phyloP scores from a whole-genome alignment of 768 basidiomycete species.

The Tylopilus sp. region DNA sequence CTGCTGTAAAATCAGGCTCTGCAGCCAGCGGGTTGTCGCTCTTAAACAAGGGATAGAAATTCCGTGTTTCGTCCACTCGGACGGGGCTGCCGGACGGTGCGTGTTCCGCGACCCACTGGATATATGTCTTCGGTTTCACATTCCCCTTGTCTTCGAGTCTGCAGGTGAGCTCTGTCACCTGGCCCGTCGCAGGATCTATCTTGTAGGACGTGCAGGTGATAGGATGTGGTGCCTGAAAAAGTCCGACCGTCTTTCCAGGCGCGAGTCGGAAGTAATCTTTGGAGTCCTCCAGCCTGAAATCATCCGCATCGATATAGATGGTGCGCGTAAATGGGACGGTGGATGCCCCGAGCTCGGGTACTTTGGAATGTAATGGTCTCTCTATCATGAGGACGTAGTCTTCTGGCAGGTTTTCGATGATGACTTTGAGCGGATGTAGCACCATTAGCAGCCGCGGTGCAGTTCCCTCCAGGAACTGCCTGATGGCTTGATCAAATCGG shows the following conservation, averaged over 20 bases:
- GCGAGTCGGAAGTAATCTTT: constrained; percentile 97
- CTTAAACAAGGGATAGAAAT: constrained; percentile 93
- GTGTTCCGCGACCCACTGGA: constrained; percentile 96
- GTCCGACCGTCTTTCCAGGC: constrained; percentile 94
- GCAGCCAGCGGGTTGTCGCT: constrained; percentile 78
- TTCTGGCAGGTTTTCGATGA: constrained; percentile 85
- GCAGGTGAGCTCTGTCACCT: constrained; percentile 77
- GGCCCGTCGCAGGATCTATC: constrained; percentile 65
- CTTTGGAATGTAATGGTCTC: constrained; percentile 93
- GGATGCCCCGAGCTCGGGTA: constrained; percentile 80
- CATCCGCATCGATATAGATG: constrained; percentile 89
- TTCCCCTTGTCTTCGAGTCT: constrained; percentile 67
- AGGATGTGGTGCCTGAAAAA: constrained; percentile 90
- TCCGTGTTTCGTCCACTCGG: constrained; percentile 79
- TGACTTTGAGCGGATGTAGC: constrained; percentile 83
- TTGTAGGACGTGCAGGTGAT: constrained; percentile 92
- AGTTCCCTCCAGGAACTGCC: constrained; percentile 84
- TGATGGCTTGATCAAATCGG: constrained; percentile 87
- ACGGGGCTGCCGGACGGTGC: constrained; percentile 76
- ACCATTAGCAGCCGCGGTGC: constrained; percentile 92
- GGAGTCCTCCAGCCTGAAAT: constrained; percentile 89
- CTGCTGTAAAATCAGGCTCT: constrained; percentile 72
- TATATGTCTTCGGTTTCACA: constrained; percentile 88
- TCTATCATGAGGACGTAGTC: constrained; percentile 81
- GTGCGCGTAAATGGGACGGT: constrained; percentile 82